A percentile compares a stretch with the other conserved stretches of the same genome.
Conservation (phyloP, 163 green algal species). For the Scenedesmus sp. region DNA sequence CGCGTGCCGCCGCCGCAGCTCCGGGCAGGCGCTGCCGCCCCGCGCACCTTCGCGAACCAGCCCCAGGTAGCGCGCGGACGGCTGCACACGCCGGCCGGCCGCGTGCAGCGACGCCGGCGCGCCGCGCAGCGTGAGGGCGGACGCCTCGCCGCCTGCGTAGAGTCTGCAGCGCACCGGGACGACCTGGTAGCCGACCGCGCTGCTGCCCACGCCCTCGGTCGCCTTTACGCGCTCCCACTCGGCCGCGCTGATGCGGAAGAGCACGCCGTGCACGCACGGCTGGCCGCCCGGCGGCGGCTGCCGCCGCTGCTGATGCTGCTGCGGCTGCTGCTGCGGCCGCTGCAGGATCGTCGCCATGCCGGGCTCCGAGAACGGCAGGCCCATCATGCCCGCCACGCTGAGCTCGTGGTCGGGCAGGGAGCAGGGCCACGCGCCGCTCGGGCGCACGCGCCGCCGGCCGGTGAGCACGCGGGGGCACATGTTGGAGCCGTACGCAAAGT, state of each 20-base stretch:
- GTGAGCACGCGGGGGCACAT: constrained; percentile 52
- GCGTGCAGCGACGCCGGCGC: constrained; percentile 30
- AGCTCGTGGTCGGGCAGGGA: constrained; percentile 49
- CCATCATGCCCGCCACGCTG: constrained; percentile 47
- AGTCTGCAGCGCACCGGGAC: neutral
- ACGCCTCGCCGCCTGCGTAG: neutral
- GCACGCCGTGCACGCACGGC: constrained; percentile 53
- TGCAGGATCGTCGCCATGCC: constrained; percentile 52
- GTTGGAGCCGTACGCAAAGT: constrained; percentile 50
- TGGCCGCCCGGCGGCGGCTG: neutral
- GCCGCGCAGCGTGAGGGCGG: neutral
- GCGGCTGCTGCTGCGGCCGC: neutral
- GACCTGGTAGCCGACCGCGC: constrained; percentile 34
- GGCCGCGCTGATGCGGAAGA: constrained; percentile 44
- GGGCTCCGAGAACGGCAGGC: constrained; percentile 56
- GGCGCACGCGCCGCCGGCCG: constrained; percentile 49
- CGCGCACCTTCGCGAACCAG: constrained; percentile 51
- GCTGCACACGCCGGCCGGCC: constrained; percentile 14
- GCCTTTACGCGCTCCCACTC: constrained; percentile 52
- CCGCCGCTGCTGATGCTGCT: constrained; percentile 9
- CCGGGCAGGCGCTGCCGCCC: neutral
- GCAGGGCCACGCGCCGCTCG: constrained; percentile 45
- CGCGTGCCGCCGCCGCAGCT: neutral
- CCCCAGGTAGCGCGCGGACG: constrained; percentile 51
- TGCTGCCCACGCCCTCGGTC: constrained; percentile 52